These are phyloP conservation scores for Chenopodium quinoa DNA, from an alignment of 148 eudicot species.

Conservation along the genomic window DNA sequence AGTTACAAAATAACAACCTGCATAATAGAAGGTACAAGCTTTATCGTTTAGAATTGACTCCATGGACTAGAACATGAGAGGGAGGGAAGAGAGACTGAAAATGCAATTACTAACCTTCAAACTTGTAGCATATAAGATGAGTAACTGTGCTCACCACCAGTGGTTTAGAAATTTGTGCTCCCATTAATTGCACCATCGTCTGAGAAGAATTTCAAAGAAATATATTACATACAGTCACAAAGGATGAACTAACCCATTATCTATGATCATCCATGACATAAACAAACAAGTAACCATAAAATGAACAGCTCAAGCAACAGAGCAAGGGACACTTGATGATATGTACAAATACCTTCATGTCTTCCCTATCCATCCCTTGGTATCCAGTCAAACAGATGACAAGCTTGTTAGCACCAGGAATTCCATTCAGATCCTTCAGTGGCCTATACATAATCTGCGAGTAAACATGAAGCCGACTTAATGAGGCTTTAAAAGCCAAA, in stretches of 20 bases:
- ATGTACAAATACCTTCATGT: conserved; percentile 60
- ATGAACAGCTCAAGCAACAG: neutral
- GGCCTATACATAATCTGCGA: conserved; percentile 80
- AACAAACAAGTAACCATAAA: neutral
- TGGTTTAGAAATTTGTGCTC: conserved; percentile 82
- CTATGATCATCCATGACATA: neutral
- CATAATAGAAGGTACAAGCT: neutral
- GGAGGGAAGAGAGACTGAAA: neutral
- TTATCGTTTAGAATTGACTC: neutral
- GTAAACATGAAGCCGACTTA: conserved; percentile 8
- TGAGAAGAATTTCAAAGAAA: conserved; percentile 23
- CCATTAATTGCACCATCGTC: conserved; percentile 78
- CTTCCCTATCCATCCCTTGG: conserved; percentile 65
- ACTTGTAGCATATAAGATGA: conserved; percentile 92
- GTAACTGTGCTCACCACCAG: conserved; percentile 74
- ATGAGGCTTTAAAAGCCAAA: neutral
- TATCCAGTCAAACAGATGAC: conserved; percentile 89
- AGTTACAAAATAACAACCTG: neutral
- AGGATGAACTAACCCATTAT: neutral
- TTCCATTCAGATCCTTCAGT: conserved; percentile 60
- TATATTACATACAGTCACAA: neutral
- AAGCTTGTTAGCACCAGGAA: conserved; percentile 70
- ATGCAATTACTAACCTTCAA: conserved; percentile 30
- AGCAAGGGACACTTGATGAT: neutral
- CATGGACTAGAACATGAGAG: neutral